phyloP scores from a whole-genome alignment of 257 asterid genomes.

The Ajuga chamaepitys region DNA sequence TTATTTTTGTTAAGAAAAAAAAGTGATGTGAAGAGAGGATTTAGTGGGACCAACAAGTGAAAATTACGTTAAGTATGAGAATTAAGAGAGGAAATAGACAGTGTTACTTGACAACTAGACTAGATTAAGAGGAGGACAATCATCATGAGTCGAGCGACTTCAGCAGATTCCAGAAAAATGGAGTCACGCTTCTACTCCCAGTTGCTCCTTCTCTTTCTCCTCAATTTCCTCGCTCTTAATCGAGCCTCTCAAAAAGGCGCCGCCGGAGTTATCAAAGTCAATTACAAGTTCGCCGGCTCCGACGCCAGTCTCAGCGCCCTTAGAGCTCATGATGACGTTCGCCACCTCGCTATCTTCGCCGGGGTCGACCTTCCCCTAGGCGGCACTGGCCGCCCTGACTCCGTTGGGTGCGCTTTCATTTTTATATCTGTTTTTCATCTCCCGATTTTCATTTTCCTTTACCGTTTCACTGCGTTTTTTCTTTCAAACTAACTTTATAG shows the following conservation, averaged over 20 bases:
- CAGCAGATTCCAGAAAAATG: conserved; percentile 21
- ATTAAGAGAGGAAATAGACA: no score
- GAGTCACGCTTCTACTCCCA: conserved; percentile 25
- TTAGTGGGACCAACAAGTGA: no score
- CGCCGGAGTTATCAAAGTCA: conserved; percentile 47
- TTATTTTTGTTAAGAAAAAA: no score
- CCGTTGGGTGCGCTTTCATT: conserved; percentile 54
- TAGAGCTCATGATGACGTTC: conserved; percentile 77
- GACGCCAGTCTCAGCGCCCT: conserved; percentile 70
- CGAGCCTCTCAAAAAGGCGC: conserved; percentile 24
- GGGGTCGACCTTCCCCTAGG: conserved; percentile 99
- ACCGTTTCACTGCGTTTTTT: conserved; percentile 1
- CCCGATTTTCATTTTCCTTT: neutral
- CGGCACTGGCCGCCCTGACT: conserved; percentile 95
- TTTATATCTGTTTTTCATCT: neutral
- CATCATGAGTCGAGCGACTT: conserved; percentile 9
- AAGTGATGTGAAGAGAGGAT: no score
- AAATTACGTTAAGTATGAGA: no score
- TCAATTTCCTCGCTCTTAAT: conserved; percentile 22
- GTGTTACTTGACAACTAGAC: no score
- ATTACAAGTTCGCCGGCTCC: conserved; percentile 68
- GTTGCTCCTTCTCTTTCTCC: conserved; percentile 22
- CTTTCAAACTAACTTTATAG: neutral
- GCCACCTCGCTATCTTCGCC: conserved; percentile 73
- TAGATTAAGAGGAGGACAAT: no score